Evolutionary conservation across 345 rosid species (phyloP), one percentile per base, ranked within the genome.

Genomic region (Hypericum perforatum): DNA sequence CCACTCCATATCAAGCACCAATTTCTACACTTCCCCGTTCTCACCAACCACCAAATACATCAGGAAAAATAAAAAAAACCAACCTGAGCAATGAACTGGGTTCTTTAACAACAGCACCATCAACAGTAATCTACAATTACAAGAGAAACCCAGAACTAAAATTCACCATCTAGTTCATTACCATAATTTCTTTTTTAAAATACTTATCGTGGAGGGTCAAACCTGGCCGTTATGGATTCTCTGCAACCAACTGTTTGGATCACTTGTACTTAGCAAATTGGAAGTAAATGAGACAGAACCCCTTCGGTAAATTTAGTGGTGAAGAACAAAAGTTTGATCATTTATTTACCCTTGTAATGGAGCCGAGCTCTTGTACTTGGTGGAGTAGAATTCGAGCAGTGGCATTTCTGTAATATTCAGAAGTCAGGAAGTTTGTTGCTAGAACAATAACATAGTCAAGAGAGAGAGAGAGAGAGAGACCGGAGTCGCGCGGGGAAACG

Each of bases 211-310:
- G 50, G 10, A 39, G 44, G 52, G 56, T 44, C 51, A 9, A 64
- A 82, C 97, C 92, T 89, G 92, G 62, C 86, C 95, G 64, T 72
- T 85, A 45, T 70, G 78, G 12, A 89, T 86, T 61, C 97, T 64
- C 78, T 83, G 95, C 77, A 81, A 63, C 95, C 97, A 89, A 67
- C 92, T 85, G 85, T 41, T 60, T 7, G 46, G 50, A 32, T 22
- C 32, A 22, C 4, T 22, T 22, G 32, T 22, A 22, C 59, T 63
- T 13, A 65, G 63, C 13, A 37, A 37, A 5, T n/a, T 3, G 9
- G 5, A 38, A 49, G 40, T 37, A 0, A 14, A 53, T 40, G 9
- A 38, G 47, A 51, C 15, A 9, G 49, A 16, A 29, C 2, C 32
- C 32, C 5, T 41, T 40, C 5, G 11, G 11, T 37, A 3, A 2